Evolutionary conservation across 2,329 filamentous ascomycete species (phyloP).

Genomic region (Blastomyces silverae): DNA sequence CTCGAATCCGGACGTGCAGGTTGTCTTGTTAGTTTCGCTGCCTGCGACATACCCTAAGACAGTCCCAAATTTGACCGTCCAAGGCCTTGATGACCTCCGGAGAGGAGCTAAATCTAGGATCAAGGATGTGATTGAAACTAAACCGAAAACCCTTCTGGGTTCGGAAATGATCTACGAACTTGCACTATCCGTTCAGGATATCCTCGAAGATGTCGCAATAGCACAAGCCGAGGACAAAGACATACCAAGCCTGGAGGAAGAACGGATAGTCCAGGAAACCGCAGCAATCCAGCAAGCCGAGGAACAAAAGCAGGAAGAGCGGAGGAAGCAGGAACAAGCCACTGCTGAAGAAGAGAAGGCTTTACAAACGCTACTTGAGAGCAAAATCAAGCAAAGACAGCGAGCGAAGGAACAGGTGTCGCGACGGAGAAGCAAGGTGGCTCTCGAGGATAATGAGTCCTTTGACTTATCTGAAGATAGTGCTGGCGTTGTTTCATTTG

Average conservation of each 20-base stretch:
- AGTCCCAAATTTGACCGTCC: constrained; percentile 63
- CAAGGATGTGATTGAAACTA: constrained; percentile 59
- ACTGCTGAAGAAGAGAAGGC: constrained; percentile 37
- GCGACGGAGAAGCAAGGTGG: constrained; percentile 36
- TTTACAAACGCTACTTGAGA: constrained; percentile 35
- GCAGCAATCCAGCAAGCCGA: constrained; percentile 47
- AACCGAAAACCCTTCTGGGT: constrained; percentile 58
- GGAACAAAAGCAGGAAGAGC: constrained; percentile 46
- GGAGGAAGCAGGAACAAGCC: constrained; percentile 38
- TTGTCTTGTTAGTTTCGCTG: constrained; percentile 70
- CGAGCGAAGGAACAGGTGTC: constrained; percentile 36
- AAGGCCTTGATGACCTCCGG: constrained; percentile 57
- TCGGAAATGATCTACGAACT: constrained; percentile 61
- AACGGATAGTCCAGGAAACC: constrained; percentile 77
- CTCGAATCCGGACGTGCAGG: constrained; percentile 62
- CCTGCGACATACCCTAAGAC: constrained; percentile 90
- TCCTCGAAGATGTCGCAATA: constrained; percentile 79
- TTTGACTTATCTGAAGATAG: constrained; percentile 31
- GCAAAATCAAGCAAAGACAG: constrained; percentile 34
- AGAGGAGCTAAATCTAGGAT: constrained; percentile 66
- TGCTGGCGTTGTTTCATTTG: constrained; percentile 38
- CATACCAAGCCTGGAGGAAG: constrained; percentile 80
- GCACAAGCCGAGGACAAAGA: constrained; percentile 67
- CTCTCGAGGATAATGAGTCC: constrained; percentile 29
- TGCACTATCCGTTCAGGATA: constrained; percentile 54